Base-by-base conservation (phyloP, 495 filamentous ascomycete species). In the Sphaerosporella brunnea region DNA sequence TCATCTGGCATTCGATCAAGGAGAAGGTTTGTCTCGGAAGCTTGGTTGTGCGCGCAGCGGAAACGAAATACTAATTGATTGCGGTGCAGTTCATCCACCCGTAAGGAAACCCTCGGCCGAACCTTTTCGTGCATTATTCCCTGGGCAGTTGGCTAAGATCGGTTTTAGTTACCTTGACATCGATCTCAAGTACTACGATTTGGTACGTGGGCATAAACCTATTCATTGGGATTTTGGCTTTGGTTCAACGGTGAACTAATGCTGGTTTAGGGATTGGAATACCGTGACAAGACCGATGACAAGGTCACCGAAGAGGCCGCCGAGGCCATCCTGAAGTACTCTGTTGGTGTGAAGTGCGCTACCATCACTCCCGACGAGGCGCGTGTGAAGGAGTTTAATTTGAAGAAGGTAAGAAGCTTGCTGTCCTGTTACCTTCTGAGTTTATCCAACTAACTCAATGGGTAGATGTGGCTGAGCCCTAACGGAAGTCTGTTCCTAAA, bases 1-100 rank as follows among this genome's bases (percentile, higher is more conserved):
- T 97, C 58, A 97, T 97, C 68, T 97, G 90, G 90, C 69, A 95
- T 69, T 78, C 84, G 61, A 97, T 97, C 71, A 93, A 93, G 71
- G 77, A 95, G 64, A 94, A 90, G 64, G 74, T 79, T 61, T 54
- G 73, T 44, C 50, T 35, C 20, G 20, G 41, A 9, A 19, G 20
- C 19, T 39, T 52, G 35, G 50, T 50, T 18, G 36, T 41, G 24
- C 38, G 7, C 25, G 23, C 40, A 19, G 28, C 20, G 2, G 43
- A 19, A 37, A 15, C 13, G 47, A 34, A 34, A 45, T 9, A 25
- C 59, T 64, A 51, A 62, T 57, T 39, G 21, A 43, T n/a, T 26
- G 23, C 48, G 40, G 18, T 59, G 43, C 62, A 78, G 74, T 86
- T 94, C 70, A 94, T 94, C 64, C 70, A 76, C 68, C 86, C 86